Evolutionary conservation across 2,329 filamentous ascomycete genomes (phyloP).

Genomic region (Trichoderma brevicompactum): DNA sequence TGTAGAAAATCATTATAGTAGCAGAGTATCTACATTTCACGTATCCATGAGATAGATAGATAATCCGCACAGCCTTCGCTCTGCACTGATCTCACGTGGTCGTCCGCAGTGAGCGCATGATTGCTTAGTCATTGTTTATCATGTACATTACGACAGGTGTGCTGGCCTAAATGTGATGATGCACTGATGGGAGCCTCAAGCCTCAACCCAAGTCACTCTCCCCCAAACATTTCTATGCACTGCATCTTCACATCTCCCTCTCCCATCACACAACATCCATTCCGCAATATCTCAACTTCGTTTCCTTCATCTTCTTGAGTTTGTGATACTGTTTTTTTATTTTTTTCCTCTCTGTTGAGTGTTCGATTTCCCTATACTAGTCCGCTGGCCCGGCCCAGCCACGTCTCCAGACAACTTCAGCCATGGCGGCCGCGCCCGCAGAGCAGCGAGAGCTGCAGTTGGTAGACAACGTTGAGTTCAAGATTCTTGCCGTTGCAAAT

Average conservation of each 20-base stretch:
- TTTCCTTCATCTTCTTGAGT: not conserved
- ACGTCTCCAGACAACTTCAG: not conserved
- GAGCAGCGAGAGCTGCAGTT: slow-evolving; percentile 79
- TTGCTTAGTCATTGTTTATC: slow-evolving; percentile 27
- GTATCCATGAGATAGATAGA: not conserved
- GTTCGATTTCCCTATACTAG: slow-evolving; percentile 1
- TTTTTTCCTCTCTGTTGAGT: not conserved
- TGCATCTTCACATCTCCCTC: not conserved
- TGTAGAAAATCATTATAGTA: not conserved
- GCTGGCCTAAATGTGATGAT: slow-evolving; percentile 26
- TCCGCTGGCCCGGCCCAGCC: slow-evolving; percentile 8
- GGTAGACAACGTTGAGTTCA: slow-evolving; percentile 82
- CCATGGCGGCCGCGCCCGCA: slow-evolving; percentile 46
- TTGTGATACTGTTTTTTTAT: not conserved
- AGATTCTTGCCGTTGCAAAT: slow-evolving; percentile 77
- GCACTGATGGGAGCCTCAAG: slow-evolving; percentile 25
- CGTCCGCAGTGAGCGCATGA: slow-evolving; percentile 1
- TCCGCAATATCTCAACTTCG: not conserved
- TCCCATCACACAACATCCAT: not conserved
- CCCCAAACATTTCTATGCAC: not conserved
- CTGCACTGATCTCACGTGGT: slow-evolving; percentile 16
- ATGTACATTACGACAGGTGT: slow-evolving; percentile 16
- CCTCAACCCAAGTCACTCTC: not conserved
- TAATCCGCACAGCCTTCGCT: not conserved
- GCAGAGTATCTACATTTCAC: not conserved